phyloP scores from a whole-genome alignment of 2,329 filamentous ascomycete species.

The Verticillium klebahnii region DNA sequence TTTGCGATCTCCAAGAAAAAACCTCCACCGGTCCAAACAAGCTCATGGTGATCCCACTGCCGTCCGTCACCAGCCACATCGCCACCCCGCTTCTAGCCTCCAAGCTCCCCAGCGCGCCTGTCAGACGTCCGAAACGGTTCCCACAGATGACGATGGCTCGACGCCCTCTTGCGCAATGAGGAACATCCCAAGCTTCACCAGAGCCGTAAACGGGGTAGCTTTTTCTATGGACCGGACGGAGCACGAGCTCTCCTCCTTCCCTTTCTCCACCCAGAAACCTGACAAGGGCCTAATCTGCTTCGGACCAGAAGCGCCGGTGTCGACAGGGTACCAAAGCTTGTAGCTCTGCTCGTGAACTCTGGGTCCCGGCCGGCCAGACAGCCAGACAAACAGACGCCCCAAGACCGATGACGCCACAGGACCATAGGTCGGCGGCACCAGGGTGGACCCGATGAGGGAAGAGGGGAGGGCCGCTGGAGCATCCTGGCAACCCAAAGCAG shows the following conservation, averaged over 20 bases:
- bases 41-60: background rate
- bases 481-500: too few relatives aligned
- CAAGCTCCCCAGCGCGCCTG: background rate
- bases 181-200: background rate
- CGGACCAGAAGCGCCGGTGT: conserved; percentile 9
- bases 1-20: background rate
- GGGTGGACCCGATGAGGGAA: background rate
- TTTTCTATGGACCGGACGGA: background rate
- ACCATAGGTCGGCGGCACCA: background rate
- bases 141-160: background rate
- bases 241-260: too few relatives aligned
- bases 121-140: background rate
- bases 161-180: background rate
- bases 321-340: conserved; percentile 4
- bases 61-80: background rate
- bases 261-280: background rate
- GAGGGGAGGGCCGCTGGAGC: too few relatives aligned
- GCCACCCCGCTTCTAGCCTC: background rate
- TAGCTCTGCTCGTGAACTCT: background rate
- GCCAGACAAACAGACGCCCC: background rate
- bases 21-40: background rate
- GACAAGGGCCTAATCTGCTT: background rate
- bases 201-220: background rate
- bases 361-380: background rate
- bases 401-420: conserved; percentile 15